phyloP scores from a whole-genome alignment of 441 rosid species.

The Metrosideros polymorpha region DNA sequence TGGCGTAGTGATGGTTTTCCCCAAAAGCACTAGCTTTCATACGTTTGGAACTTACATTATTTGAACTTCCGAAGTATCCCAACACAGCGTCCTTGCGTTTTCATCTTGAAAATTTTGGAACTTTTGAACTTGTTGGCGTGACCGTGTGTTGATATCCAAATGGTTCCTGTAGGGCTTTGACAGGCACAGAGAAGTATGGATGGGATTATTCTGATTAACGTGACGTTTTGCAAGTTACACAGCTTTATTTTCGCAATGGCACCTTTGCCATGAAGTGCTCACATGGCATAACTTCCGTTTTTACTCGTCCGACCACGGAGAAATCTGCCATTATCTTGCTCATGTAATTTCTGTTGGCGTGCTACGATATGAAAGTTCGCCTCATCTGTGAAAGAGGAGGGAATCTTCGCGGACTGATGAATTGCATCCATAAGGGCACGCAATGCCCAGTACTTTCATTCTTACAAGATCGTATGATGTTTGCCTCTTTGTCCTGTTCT shows the following conservation, averaged over 20 bases:
- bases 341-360: background rate
- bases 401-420: background rate
- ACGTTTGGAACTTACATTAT: background rate
- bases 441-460: background rate
- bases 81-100: background rate
- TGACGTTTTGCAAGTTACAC: background rate
- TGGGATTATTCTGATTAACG: background rate
- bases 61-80: background rate
- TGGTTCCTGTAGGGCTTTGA: background rate
- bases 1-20: background rate
- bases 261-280: background rate
- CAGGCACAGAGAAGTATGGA: background rate
- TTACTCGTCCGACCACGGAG: background rate
- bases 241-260: background rate
- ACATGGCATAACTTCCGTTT: background rate
- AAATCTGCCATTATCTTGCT: background rate
- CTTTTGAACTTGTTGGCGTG: background rate
- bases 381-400: background rate
- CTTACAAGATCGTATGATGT: background rate
- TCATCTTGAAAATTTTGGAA: background rate
- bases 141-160: background rate
- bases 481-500: background rate
- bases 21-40: background rate
- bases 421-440: background rate
- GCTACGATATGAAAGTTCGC: background rate